Conservation (phyloP, 1,284 basidiomycete genomes). For the Testicularia cyperi region DNA sequence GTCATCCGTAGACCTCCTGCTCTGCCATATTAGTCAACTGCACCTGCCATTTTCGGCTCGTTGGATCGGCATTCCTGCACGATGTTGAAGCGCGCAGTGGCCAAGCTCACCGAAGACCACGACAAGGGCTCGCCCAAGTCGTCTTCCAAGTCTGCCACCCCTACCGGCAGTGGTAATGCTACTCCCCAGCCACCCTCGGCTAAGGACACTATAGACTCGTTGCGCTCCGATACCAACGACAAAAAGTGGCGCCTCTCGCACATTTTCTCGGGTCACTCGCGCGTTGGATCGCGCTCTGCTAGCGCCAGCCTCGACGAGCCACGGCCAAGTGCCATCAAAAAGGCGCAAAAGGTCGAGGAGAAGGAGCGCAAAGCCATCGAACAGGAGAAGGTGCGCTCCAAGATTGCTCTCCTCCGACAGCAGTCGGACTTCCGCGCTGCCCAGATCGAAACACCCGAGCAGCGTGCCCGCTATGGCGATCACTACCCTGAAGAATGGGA, state of each 20-base stretch:
- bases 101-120: slow-evolving; percentile 17
- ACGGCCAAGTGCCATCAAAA: slow-evolving; percentile 30
- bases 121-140: slow-evolving; percentile 20
- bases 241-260: slow-evolving; percentile 39
- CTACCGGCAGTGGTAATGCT: slow-evolving; percentile 6
- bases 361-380: slow-evolving; percentile 40
- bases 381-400: slow-evolving; percentile 15
- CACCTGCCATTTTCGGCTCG: too few relatives aligned
- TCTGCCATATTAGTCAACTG: too few relatives aligned
- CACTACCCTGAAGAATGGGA: slow-evolving; percentile 28
- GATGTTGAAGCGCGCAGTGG: slow-evolving; percentile 35
- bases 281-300: slow-evolving; percentile 11
- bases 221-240: slow-evolving; percentile 7
- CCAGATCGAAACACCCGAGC: slow-evolving; percentile 43
- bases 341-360: slow-evolving; percentile 30
- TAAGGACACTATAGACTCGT: slow-evolving; percentile 23
- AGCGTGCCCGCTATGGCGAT: slow-evolving; percentile 45
- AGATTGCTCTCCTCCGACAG: slow-evolving; percentile 27
- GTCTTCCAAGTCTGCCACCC: slow-evolving; percentile 3
- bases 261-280: slow-evolving; percentile 30
- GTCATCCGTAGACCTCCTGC: too few relatives aligned
- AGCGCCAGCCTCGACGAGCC: slow-evolving; percentile 26
- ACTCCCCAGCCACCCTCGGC: slow-evolving; percentile 13
- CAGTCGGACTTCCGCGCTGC: slow-evolving; percentile 39
- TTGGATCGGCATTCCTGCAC: neutral